phyloP scores from a whole-genome alignment of 2,329 filamentous ascomycete genomes.

The Colletotrichum liriopes region DNA sequence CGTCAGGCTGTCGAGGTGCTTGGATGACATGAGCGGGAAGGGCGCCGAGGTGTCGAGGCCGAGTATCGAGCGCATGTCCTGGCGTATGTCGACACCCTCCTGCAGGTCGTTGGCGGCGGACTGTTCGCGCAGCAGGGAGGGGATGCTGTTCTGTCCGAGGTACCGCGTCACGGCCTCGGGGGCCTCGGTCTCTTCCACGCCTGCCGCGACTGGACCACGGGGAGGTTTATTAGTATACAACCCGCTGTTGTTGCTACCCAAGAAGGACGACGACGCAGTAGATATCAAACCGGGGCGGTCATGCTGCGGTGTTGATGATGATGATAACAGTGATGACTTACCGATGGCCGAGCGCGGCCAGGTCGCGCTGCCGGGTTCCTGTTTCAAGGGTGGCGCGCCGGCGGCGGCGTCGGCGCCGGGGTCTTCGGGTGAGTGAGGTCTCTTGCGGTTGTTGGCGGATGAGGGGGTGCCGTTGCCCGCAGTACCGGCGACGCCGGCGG shows the following conservation, averaged over 20 bases:
- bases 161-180: constrained; percentile 70
- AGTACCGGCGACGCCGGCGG: constrained; percentile 33
- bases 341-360: constrained; percentile 60
- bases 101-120: constrained; percentile 67
- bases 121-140: constrained; percentile 75
- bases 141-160: constrained; percentile 78
- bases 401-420: constrained; percentile 54
- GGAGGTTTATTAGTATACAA: constrained; percentile 36
- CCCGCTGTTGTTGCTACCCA: constrained; percentile 28
- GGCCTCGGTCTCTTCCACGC: constrained; percentile 67
- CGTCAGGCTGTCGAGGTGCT: constrained; percentile 73
- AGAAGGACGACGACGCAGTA: constrained; percentile 21
- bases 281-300: constrained; percentile 19
- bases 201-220: constrained; percentile 52
- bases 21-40: constrained; percentile 77
- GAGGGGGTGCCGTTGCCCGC: constrained; percentile 47
- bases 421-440: constrained; percentile 61
- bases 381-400: constrained; percentile 43
- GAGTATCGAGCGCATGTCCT: constrained; percentile 77
- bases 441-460: constrained; percentile 51
- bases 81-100: constrained; percentile 71
- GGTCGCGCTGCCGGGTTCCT: constrained; percentile 57
- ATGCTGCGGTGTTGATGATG: constrained; percentile 15
- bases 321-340: constrained; percentile 43
- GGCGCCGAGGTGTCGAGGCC: constrained; percentile 77